Base-by-base conservation (phyloP, 192 early-diverging fungal genomes). In the Piromyces sp. region DNA sequence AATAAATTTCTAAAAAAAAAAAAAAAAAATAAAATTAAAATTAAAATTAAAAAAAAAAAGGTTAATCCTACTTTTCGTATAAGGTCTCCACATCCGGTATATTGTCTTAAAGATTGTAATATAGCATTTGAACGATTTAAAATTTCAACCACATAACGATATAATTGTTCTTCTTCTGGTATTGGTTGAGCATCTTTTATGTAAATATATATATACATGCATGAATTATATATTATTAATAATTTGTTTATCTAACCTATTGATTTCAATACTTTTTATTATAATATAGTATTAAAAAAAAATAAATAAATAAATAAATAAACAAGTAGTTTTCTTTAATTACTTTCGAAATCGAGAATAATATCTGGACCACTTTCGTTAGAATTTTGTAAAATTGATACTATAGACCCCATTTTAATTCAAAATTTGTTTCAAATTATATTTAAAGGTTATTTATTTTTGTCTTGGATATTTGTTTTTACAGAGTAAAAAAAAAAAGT, bases 21-120 rank as follows among this genome's bases (percentile, higher is more conserved):
- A n/a, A n/a, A n/a, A n/a, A n/a, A n/a, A n/a, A n/a, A n/a, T n/a
- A n/a, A n/a, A n/a, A n/a, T n/a, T n/a, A n/a, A n/a, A n/a, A n/a
- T n/a, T n/a, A n/a, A n/a, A n/a, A n/a, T n/a, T n/a, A n/a, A n/a
- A n/a, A n/a, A n/a, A n/a, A n/a, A n/a, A n/a, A n/a, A n/a, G n/a
- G n/a, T n/a, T 19, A 30, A 28, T 37, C 30, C 51, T 87, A 90
- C 91, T 86, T 88, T 84, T 33, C 94, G 89, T 84, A 95, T 95
- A 80, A 88, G 86, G 19, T 94, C 93, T 79, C 91, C 90, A 85
- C 91, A 93, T 31, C 91, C 90, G 30, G 85, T 83, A 86, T 95
- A 95, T 15, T 80, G 82, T 79, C 87, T 40, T 30, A 95, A 85
- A 17, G 86, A 80, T 26, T 92, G 85, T 80, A 94, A 85, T 31